A percentile compares a stretch with the other conserved stretches of the same genome.
Conservation (phyloP, 345 rosid genomes). For the Arabidopsis arenosa region DNA sequence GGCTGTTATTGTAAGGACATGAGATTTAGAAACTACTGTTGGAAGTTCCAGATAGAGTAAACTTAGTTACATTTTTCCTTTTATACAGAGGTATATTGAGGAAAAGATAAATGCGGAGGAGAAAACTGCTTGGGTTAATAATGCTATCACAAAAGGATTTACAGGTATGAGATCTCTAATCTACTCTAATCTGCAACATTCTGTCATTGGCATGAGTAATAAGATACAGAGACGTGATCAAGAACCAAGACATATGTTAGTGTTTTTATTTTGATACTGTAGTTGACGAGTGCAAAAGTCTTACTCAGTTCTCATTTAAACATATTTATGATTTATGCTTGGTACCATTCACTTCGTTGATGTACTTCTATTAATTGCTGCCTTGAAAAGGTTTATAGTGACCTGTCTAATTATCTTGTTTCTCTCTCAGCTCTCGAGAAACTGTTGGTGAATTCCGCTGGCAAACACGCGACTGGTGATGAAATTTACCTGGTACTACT, state of each 20-base stretch:
- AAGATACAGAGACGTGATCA: background rate
- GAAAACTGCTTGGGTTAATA: constrained; percentile 56
- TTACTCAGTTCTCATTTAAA: constrained; percentile 3
- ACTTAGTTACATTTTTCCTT: background rate
- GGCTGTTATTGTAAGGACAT: constrained; percentile 57
- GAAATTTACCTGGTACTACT: constrained; percentile 67
- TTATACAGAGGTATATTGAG: constrained; percentile 58
- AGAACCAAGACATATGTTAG: background rate
- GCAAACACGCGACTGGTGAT: constrained; percentile 80
- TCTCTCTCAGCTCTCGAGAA: constrained; percentile 70
- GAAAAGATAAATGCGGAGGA: constrained; percentile 60
- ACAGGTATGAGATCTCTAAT: constrained; percentile 49
- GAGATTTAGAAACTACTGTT: background rate
- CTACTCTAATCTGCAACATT: background rate
- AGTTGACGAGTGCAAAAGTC: background rate
- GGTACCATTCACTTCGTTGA: background rate
- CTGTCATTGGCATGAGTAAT: background rate
- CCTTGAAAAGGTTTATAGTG: background rate
- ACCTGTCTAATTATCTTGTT: constrained; percentile 7
- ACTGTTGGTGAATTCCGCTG: constrained; percentile 62
- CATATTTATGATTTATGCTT: background rate
- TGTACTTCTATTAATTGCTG: background rate
- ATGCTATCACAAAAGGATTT: constrained; percentile 73
- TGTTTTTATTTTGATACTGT: constrained; percentile 15
- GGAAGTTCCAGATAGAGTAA: background rate